Evolutionary conservation across 306 rosid genomes (phyloP).

Genomic region (Senna siamea): DNA sequence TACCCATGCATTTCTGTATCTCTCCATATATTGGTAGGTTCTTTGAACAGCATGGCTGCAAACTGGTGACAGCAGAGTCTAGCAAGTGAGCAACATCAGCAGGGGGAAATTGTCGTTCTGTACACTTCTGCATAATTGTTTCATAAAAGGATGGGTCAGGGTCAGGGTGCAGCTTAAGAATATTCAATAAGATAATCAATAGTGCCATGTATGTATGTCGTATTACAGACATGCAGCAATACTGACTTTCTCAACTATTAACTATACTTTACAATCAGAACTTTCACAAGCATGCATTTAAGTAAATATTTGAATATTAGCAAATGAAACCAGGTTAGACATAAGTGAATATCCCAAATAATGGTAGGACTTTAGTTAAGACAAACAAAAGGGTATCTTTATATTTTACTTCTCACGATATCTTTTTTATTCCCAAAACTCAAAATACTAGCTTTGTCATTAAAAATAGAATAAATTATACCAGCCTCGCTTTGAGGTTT

Average conservation of each 20-base stretch:
- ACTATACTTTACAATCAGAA: neutral
- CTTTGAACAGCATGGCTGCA: slow-evolving; percentile 79
- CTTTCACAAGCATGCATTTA: neutral
- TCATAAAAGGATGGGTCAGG: slow-evolving; percentile 22
- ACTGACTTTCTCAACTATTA: slow-evolving; percentile 31
- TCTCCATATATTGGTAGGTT: slow-evolving; percentile 77
- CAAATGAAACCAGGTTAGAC: slow-evolving; percentile 7
- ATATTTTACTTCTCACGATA: no score
- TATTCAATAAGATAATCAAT: slow-evolving; percentile 21
- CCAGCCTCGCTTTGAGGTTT: no score
- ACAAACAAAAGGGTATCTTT: no score
- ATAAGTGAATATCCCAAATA: slow-evolving; percentile 11
- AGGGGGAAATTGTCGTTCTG: slow-evolving; percentile 92
- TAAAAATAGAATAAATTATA: no score
- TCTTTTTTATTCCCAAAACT: no score
- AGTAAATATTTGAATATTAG: neutral
- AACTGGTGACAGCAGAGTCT: slow-evolving; percentile 78
- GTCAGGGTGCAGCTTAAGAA: slow-evolving; percentile 26
- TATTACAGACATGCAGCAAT: neutral
- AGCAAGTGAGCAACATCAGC: slow-evolving; percentile 84
- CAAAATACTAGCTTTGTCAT: no score
- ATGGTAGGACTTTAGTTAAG: no score
- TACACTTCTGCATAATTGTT: slow-evolving; percentile 80
- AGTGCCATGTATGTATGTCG: slow-evolving; percentile 5
- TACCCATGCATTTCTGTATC: slow-evolving; percentile 93